Percentiles rank a stretch among this genome's conserved stretches.
phyloP scores from a whole-genome alignment of 768 basidiomycete genomes.

The Paxillus rubicundulus region DNA sequence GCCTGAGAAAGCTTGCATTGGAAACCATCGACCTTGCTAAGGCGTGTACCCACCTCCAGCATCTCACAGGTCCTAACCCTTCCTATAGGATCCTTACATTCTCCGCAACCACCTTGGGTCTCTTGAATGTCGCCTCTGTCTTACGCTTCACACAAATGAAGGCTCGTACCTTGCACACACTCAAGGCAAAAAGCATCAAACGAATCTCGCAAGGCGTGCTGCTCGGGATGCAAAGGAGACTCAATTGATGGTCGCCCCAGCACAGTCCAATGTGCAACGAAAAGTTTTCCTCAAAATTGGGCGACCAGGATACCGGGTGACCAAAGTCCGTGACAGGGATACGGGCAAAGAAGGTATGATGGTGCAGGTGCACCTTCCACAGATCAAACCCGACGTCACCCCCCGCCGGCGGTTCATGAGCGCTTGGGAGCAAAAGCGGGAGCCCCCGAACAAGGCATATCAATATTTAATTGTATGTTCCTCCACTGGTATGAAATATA shows the following conservation, averaged over 20 bases:
- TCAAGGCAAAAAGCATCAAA: slow-evolving; percentile 99
- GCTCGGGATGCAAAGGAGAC: slow-evolving; percentile 97
- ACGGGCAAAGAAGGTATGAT: slow-evolving; percentile 95
- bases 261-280: slow-evolving; percentile 75
- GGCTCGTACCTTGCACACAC: slow-evolving; percentile 99
- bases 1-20: slow-evolving; percentile 89
- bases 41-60: slow-evolving; percentile 40
- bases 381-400: slow-evolving; percentile 81
- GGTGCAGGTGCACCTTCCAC: slow-evolving; percentile 94
- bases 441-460: slow-evolving; percentile 93
- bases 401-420: slow-evolving; percentile 95
- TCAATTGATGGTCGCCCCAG: slow-evolving; percentile 82
- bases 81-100: slow-evolving; percentile 87
- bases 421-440: slow-evolving; percentile 95
- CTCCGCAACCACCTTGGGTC: slow-evolving; percentile 98
- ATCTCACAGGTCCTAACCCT: slow-evolving; percentile 8
- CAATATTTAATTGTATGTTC: slow-evolving; percentile 92
- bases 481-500: neutral
- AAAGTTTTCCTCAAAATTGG: slow-evolving; percentile 99
- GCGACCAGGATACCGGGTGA: slow-evolving; percentile 91
- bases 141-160: slow-evolving; percentile 99
- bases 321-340: slow-evolving; percentile 90
- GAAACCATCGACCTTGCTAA: slow-evolving; percentile 99
- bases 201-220: slow-evolving; percentile 94
- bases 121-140: slow-evolving; percentile 94